Percentiles rank a stretch among this genome's conserved stretches.
Evolutionary conservation across 1,139 yeast genomes (phyloP).

Genomic region (Komagataea norvegica): DNA sequence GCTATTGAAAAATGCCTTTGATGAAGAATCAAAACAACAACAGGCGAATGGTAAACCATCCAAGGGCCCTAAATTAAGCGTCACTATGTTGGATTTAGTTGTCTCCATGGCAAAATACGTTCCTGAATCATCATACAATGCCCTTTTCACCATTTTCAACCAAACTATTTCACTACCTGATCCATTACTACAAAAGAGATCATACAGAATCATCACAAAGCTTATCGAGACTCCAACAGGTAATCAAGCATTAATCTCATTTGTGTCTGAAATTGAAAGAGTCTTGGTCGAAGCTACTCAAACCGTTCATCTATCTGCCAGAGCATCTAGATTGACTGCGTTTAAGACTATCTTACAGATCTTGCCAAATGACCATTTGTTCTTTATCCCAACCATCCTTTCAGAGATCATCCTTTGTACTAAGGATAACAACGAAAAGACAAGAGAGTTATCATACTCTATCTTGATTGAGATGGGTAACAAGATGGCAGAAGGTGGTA

Average conservation of each 20-base stretch:
- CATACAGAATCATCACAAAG: constrained; percentile 74
- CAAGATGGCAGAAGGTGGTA: constrained; percentile 66
- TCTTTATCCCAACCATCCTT: constrained; percentile 73
- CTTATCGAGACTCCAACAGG: constrained; percentile 71
- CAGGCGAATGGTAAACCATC: constrained; percentile 16
- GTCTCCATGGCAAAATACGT: constrained; percentile 84
- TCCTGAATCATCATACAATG: constrained; percentile 64
- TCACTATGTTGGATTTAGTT: constrained; percentile 86
- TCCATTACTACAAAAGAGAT: constrained; percentile 79
- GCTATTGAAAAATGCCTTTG: constrained; percentile 69
- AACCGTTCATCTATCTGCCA: constrained; percentile 64
- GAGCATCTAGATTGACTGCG: constrained; percentile 75
- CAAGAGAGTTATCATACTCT: constrained; percentile 77
- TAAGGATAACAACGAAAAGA: constrained; percentile 90
- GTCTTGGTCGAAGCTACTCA: constrained; percentile 57
- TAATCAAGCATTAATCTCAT: constrained; percentile 43
- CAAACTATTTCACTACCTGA: constrained; percentile 57
- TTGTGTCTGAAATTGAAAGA: constrained; percentile 53
- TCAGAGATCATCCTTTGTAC: constrained; percentile 89
- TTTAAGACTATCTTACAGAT: constrained; percentile 54
- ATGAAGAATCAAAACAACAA: constrained; percentile 42
- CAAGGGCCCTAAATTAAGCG: constrained; percentile 50
- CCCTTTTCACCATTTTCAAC: constrained; percentile 73
- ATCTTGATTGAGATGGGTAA: constrained; percentile 78
- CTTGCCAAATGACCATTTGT: constrained; percentile 58